Conservation (phyloP, 1,284 basidiomycete species). For the Fomitopsis betulina region DNA sequence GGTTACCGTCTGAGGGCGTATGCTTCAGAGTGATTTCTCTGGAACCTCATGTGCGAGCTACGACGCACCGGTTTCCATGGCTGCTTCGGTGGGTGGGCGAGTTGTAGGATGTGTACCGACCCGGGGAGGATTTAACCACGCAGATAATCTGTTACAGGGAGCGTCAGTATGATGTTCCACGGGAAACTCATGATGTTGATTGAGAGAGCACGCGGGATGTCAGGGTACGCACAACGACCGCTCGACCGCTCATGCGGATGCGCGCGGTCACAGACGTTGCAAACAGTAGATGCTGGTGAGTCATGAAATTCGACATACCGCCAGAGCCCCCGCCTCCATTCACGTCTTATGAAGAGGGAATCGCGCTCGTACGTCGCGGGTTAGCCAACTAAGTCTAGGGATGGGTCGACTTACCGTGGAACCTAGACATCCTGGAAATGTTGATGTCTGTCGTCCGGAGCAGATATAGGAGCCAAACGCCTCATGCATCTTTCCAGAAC, state of each 20-base stretch:
- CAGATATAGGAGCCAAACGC: neutral
- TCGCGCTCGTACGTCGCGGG: neutral
- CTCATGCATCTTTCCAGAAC: slow-evolving; percentile 1
- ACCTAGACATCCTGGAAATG: neutral
- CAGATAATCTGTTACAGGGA: neutral
- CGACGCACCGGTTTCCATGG: slow-evolving; percentile 1
- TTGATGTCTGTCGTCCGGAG: neutral
- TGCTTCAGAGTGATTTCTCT: neutral
- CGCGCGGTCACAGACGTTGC: neutral
- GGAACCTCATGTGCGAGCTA: neutral
- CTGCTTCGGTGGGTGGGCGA: neutral
- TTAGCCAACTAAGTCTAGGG: neutral
- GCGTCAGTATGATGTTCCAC: neutral
- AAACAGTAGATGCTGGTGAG: neutral
- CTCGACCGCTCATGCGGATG: neutral
- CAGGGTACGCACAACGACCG: neutral
- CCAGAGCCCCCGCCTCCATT: neutral
- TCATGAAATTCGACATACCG: neutral
- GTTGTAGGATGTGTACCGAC: too few relatives aligned
- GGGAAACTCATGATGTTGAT: neutral
- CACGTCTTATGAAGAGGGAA: neutral
- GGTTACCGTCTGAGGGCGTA: neutral
- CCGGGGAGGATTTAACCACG: neutral
- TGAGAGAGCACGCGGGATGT: neutral
- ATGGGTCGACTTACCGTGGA: neutral